A percentile compares a stretch with the other conserved stretches of the same genome.
phyloP scores from a whole-genome alignment of 768 basidiomycete species.

The Tricholoma sp. region DNA sequence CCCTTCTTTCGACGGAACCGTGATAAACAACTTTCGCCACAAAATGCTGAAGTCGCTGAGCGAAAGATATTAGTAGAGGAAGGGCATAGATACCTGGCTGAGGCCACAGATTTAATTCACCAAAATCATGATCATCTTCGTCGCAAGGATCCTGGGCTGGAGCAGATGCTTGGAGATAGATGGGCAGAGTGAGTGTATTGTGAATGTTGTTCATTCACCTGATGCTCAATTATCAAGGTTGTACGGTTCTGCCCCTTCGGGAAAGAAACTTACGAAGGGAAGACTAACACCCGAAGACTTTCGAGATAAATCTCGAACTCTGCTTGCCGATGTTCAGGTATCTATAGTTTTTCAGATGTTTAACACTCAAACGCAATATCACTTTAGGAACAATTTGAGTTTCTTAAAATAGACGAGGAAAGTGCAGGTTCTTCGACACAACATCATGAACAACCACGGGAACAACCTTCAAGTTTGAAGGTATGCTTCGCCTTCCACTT shows the following conservation, averaged over 20 bases:
- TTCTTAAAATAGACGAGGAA: background rate
- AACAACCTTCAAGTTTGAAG: constrained; percentile 1
- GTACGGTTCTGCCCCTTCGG: constrained; percentile 17
- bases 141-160: constrained; percentile 13
- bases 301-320: constrained; percentile 13
- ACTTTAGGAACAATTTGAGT: background rate
- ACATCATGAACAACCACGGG: background rate
- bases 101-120: constrained; percentile 17
- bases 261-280: constrained; percentile 20
- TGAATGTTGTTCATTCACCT: background rate
- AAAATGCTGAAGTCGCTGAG: constrained; percentile 14
- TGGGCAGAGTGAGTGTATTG: constrained; percentile 18
- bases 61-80: constrained; percentile 16
- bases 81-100: constrained; percentile 17
- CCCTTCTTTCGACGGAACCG: constrained; percentile 11
- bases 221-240: constrained; percentile 10
- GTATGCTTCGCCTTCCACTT: background rate
- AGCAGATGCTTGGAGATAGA: constrained; percentile 16
- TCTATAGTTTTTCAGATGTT: background rate
- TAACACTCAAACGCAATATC: background rate
- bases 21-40: constrained; percentile 8
- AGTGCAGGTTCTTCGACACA: constrained; percentile 3
- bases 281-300: constrained; percentile 16
- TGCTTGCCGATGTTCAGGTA: constrained; percentile 18
- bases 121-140: constrained; percentile 14